Evolutionary conservation across 2,329 filamentous ascomycete genomes (phyloP), one percentile per base, ranked within the genome.

Genomic region (Aspergillus calidoustus): DNA sequence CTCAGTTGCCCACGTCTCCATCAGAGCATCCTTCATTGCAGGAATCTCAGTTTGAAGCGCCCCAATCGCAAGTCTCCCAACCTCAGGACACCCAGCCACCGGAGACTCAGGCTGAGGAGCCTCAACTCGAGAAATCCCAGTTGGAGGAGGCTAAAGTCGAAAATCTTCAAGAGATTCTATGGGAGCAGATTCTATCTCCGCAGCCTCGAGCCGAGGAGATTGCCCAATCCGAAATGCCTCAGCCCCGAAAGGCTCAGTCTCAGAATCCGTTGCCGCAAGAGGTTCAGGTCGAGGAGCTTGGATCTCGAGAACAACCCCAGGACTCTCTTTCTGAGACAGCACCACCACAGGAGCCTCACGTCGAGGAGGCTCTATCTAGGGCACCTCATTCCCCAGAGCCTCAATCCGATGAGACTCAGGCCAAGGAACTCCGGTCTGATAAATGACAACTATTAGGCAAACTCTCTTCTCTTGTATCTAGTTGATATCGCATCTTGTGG

Each of bases 401-500:
- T 6, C 34, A 41, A 41, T 13, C 34, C 34, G 34, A 41, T 13
- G 15, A 15, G 34, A 3, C 34, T 13, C 9, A 13, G 11, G 11
- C 34, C 9, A 15, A 41, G 34, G 34, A 41, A 11, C 11, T 11
- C 11, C 34, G 34, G 34, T 41, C 34, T 41, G 34, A 41, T 4
- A 41, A 41, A 41, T 41, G 34, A 41, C 15, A 11, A 41, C 34
- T 2, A 15, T 41, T 13, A 41, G 34, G 13, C 34, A 30, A 30
- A 31, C n/a, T 22, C 30, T 54, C 19, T 28, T 43, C 34, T 54
- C 38, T 25, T 43, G 19, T n/a, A 34, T 43, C 38, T 43, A 23
- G 8, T 13, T 54, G 13, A 41, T 22, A n/a, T 46, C 62, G 54
- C 54, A 67, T 68, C 55, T 61, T 58, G 41, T 48, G 64, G 67